These are phyloP conservation scores for Hortiboletus flavorubellus DNA, from an alignment of 768 basidiomycete genomes.

Conservation along the genomic window DNA sequence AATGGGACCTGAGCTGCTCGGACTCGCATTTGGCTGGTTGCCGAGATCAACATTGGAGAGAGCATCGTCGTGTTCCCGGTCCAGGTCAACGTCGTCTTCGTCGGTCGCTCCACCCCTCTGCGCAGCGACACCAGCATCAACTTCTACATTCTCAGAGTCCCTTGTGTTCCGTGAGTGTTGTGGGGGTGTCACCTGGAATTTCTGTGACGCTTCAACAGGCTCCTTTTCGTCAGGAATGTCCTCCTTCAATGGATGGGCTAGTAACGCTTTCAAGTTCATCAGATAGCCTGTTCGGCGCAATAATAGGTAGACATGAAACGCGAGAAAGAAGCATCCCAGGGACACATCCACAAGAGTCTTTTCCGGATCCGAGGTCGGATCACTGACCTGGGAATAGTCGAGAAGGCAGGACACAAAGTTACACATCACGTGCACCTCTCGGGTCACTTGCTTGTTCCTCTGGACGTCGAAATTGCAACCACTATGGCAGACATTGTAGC, in stretches of 20 bases:
- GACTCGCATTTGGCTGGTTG: not conserved
- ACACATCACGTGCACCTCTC: conserved; percentile 8
- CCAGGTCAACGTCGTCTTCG: conserved; percentile 1
- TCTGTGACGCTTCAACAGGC: not conserved
- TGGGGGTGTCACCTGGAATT: not conserved
- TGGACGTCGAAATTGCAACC: not conserved
- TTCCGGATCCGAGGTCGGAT: no score
- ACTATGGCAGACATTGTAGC: conserved; percentile 48
- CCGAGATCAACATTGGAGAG: not conserved
- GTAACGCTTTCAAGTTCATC: conserved; percentile 15
- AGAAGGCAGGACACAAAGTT: no score
- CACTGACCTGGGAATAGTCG: no score
- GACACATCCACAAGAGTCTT: not conserved
- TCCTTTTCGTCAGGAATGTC: conserved; percentile 20
- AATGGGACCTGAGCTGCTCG: not conserved
- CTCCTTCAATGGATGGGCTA: conserved; percentile 4
- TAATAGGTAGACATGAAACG: conserved; percentile 4
- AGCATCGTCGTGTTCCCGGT: conserved; percentile 5
- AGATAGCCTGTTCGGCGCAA: not conserved
- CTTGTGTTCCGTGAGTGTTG: not conserved
- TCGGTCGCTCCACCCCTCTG: not conserved
- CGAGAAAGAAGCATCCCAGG: not conserved
- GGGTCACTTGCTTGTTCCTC: not conserved
- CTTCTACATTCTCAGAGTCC: not conserved
- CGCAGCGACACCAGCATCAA: not conserved